Conservation (phyloP, 495 filamentous ascomycete genomes). For the Penicillium canariense region DNA sequence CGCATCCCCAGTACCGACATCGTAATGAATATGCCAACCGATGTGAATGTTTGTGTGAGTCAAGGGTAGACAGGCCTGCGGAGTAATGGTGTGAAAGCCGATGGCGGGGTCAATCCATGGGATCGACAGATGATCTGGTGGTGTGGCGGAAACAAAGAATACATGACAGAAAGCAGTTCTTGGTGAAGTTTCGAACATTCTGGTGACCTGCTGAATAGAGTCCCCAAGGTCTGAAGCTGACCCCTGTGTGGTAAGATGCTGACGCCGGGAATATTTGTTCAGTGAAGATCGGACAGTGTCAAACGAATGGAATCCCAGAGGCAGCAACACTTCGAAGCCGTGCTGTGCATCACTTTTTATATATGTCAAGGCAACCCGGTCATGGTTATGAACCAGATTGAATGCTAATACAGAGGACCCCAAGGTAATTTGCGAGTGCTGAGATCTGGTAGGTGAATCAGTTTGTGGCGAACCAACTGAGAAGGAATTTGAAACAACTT, state of each 20-base stretch:
- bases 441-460: conserved; percentile 10
- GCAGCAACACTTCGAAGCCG: conserved; percentile 19
- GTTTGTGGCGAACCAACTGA: background rate
- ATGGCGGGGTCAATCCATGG: conserved; percentile 22
- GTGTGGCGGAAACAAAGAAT: conserved; percentile 19
- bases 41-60: background rate
- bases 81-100: conserved; percentile 28
- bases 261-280: conserved; percentile 9
- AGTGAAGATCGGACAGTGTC: conserved; percentile 13
- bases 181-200: conserved; percentile 12
- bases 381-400: conserved; percentile 12
- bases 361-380: conserved; percentile 20
- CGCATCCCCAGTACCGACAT: conserved; percentile 3
- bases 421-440: conserved; percentile 16
- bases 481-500: background rate
- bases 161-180: conserved; percentile 25
- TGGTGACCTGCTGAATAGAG: conserved; percentile 12
- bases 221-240: background rate
- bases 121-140: conserved; percentile 9
- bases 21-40: conserved; percentile 29
- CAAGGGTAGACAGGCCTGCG: conserved; percentile 15
- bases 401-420: conserved; percentile 18
- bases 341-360: conserved; percentile 4
- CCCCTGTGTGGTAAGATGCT: conserved; percentile 1
- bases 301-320: conserved; percentile 25